Evolutionary conservation across 2,329 filamentous ascomycete genomes (phyloP).

Genomic region (Sordariomycetes sp.): DNA sequence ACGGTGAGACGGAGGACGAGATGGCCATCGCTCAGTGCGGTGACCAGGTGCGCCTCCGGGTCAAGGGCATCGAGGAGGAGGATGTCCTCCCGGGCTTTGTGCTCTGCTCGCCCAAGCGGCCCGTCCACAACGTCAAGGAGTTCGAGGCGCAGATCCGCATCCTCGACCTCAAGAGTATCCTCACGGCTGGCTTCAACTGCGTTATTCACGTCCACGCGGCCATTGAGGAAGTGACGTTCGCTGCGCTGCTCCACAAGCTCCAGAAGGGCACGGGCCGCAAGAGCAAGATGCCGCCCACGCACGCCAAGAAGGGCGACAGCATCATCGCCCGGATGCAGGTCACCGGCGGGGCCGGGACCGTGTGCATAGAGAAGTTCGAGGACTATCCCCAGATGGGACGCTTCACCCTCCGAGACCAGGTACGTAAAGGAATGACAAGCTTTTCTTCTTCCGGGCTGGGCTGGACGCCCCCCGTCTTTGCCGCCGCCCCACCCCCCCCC

Average conservation of each 20-base stretch:
- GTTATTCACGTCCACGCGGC: conserved; percentile 95
- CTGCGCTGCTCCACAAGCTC: conserved; percentile 76
- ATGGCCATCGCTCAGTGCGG: conserved; percentile 70
- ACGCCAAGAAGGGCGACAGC: conserved; percentile 67
- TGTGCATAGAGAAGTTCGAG: conserved; percentile 90
- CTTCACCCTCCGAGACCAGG: conserved; percentile 81
- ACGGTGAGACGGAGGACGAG: conserved; percentile 94
- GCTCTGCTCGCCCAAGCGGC: conserved; percentile 83
- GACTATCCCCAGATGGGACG: conserved; percentile 91
- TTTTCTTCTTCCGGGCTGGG: not conserved
- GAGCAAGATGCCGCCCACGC: conserved; percentile 85
- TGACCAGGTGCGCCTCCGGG: conserved; percentile 84
- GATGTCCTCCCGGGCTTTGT: conserved; percentile 94
- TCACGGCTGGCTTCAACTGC: conserved; percentile 93
- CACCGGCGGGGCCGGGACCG: conserved; percentile 68
- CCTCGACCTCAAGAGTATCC: conserved; percentile 84
- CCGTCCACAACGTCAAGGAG: conserved; percentile 76
- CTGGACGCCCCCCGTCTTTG: not conserved
- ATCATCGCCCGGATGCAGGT: conserved; percentile 90
- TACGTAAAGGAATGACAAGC: conserved; percentile 22
- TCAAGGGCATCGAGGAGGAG: conserved; percentile 94
- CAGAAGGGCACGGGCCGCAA: conserved; percentile 90
- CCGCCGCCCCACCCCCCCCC: not conserved
- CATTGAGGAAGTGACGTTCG: conserved; percentile 93
- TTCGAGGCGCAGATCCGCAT: conserved; percentile 98